Conservation (phyloP, 2,329 filamentous ascomycete species). For the Penicillium capsulatum region DNA sequence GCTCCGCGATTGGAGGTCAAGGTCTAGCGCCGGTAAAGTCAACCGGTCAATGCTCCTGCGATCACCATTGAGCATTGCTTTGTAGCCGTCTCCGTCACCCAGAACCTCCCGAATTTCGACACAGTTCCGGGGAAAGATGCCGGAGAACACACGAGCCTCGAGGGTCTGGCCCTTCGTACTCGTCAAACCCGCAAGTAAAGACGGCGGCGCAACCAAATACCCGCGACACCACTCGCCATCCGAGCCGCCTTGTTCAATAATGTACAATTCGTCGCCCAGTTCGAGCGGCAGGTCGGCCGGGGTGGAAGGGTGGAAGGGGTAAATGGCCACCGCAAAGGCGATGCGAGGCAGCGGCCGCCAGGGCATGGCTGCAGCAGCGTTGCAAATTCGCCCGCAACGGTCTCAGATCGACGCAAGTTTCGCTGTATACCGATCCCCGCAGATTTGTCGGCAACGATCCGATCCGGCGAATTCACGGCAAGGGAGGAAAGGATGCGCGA, state of each 20-base stretch:
- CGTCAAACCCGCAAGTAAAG: conserved; percentile 84
- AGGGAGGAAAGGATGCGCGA: conserved; percentile 12
- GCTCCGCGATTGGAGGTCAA: conserved; percentile 24
- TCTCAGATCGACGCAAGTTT: conserved; percentile 11
- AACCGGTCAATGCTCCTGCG: conserved; percentile 35
- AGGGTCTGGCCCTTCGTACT: conserved; percentile 88
- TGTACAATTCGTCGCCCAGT: conserved; percentile 96
- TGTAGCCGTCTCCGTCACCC: conserved; percentile 59
- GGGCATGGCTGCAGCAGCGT: conserved; percentile 61
- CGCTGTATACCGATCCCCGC: conserved; percentile 23
- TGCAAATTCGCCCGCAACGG: conserved; percentile 5
- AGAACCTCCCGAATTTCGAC: conserved; percentile 93
- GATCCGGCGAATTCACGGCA: conserved; percentile 10
- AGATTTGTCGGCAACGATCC: conserved; percentile 19
- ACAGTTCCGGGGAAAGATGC: conserved; percentile 91
- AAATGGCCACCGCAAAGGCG: conserved; percentile 94
- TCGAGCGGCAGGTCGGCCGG: conserved; percentile 92
- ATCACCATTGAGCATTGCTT: conserved; percentile 33
- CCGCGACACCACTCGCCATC: conserved; percentile 91
- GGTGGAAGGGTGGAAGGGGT: conserved; percentile 82
- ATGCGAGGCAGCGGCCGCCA: conserved; percentile 96
- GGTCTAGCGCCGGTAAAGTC: conserved; percentile 23
- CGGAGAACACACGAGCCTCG: conserved; percentile 95
- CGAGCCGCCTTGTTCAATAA: conserved; percentile 86
- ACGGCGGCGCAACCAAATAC: conserved; percentile 91